Base-by-base conservation (phyloP, 805 yeast genomes). In the Candida andamanensis region DNA sequence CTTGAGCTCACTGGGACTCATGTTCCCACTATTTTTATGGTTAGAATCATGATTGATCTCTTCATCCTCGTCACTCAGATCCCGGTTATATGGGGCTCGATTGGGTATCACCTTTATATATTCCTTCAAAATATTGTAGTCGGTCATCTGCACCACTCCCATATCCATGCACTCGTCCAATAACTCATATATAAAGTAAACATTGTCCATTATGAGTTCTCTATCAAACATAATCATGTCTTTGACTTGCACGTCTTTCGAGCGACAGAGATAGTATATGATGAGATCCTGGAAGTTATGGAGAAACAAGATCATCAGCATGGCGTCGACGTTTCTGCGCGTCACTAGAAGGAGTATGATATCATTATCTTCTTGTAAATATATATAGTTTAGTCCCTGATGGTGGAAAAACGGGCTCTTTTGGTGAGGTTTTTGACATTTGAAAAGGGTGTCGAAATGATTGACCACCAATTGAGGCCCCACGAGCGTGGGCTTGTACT, bases 131-230 rank as follows among this genome's bases (percentile, higher is more conserved):
- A 87, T 72, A 41, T 80, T 81, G 31, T 77, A 73, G 48, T 87
- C 95, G 0, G 95, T 83, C 32, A 82, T 65, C 57, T 87, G 96
- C 1, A 86, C 78, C n/a, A 82, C 59, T 6, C 96, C 96, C 55
- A 74, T 82, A 54, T 87, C 96, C 76, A 85, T 72, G 68, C 86
- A 82, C 50, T 86, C 96, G 50, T 86, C 96, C 26, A 86, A 56
- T n/a, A 86, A 59, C 52, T 87, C 96, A 55, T 80, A 81, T 6
- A 86, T 72, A 29, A 86, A 63, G 20, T 79, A 76, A 42, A 75
- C 72, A 54, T 86, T 90, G 54, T 86, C 95, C 15, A 73, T 59
- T 2, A 85, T 72, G 12, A 75, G 46, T 33, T 80, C 87, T 33
- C 69, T 69, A 45, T 74, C 74, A n/a, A n/a, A n/a, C n/a, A n/a